Evolutionary conservation across 345 rosid species (phyloP).

Genomic region (Eucalyptus sp.): DNA sequence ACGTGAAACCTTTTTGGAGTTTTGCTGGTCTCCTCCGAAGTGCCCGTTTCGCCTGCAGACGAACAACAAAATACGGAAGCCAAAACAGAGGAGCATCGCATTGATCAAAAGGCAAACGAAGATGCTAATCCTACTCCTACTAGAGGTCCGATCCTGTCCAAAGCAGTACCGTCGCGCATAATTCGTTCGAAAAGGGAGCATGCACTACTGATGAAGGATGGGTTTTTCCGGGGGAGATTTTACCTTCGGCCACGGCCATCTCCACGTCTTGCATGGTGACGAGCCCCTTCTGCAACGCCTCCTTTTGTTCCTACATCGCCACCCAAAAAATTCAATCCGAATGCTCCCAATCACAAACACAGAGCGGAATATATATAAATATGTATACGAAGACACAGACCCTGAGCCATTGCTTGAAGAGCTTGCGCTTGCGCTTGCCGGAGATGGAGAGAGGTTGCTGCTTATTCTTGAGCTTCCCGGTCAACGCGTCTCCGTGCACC

Average conservation of each 20-base stretch:
- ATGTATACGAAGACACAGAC: slow-evolving; percentile 1
- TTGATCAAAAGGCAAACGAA: background rate
- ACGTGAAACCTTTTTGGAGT: slow-evolving; percentile 16
- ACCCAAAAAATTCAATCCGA: background rate
- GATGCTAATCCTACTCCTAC: background rate
- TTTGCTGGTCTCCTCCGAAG: slow-evolving; percentile 17
- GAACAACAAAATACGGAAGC: background rate
- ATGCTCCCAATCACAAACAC: background rate
- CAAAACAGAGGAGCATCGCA: background rate
- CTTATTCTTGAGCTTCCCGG: slow-evolving; percentile 43
- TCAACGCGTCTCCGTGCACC: slow-evolving; percentile 52
- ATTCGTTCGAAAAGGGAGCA: background rate
- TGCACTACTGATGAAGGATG: background rate
- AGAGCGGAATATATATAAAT: background rate
- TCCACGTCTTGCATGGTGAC: slow-evolving; percentile 68
- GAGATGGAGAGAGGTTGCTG: slow-evolving; percentile 36
- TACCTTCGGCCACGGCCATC: slow-evolving; percentile 57
- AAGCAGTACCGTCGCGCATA: background rate
- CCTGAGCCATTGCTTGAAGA: slow-evolving; percentile 66
- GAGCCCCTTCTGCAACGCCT: slow-evolving; percentile 55
- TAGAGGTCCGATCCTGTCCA: background rate
- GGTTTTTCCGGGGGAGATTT: background rate
- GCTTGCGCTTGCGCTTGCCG: slow-evolving; percentile 76
- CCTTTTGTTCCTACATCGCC: slow-evolving; percentile 56
- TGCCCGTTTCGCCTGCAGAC: background rate